Evolutionary conservation across 331 rosid genomes (phyloP).

Genomic region (Quercus tomentella): DNA sequence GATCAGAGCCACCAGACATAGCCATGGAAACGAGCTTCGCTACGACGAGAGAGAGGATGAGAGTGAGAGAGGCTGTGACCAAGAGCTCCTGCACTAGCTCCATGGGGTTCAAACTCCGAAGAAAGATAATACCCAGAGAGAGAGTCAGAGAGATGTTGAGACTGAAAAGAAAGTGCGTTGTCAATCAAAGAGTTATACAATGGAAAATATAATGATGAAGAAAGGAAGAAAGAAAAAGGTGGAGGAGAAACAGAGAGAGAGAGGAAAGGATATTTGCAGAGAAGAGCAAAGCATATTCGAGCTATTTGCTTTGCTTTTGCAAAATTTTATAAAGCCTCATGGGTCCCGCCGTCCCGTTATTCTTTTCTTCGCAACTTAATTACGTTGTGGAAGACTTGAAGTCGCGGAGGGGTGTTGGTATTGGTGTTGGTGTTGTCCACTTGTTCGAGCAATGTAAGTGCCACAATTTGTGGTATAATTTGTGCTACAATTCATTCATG

Average conservation of each 20-base stretch:
- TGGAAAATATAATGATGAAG: neutral
- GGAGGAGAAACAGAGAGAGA: neutral
- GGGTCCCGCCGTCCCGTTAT: neutral
- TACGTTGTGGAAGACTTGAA: neutral
- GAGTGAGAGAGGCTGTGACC: conserved; percentile 43
- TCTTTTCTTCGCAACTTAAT: neutral
- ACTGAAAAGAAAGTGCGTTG: neutral
- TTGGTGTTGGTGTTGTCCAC: neutral
- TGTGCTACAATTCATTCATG: rapidly evolving
- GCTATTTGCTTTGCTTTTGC: conserved; percentile 17
- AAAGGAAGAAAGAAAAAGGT: conserved; percentile 1
- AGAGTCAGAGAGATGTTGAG: neutral
- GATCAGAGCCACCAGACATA: conserved; percentile 19
- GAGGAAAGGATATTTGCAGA: conserved; percentile 26
- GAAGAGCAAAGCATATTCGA: conserved; percentile 40
- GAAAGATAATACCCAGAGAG: no score
- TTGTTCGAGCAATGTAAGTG: no score
- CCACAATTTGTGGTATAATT: no score
- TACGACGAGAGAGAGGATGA: conserved; percentile 51
- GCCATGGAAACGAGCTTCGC: conserved; percentile 59
- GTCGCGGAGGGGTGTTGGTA: neutral
- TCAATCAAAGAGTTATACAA: neutral
- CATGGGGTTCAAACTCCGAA: conserved; percentile 17
- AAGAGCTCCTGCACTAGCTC: conserved; percentile 54
- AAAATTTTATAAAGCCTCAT: neutral